These are phyloP conservation scores for Quaeritorhiza haematococci DNA, from an alignment of 371 early-diverging fungal species.

Conservation along the genomic window DNA sequence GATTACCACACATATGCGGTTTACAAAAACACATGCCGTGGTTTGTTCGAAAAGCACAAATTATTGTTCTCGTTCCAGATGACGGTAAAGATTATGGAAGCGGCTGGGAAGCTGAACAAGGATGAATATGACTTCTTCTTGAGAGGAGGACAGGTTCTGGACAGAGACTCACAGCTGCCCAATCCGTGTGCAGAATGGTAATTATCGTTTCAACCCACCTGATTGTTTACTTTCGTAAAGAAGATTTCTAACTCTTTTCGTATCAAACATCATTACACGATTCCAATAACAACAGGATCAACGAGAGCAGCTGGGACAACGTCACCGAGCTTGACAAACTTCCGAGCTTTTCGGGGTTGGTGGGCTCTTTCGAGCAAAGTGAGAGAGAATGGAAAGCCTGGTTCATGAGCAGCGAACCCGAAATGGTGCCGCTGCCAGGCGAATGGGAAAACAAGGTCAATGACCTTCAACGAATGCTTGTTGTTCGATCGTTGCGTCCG, in stretches of 20 bases:
- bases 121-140: constrained; percentile 51
- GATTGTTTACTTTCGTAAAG: not conserved
- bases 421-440: constrained; percentile 43
- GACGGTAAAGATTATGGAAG: constrained; percentile 47
- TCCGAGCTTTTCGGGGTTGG: constrained; percentile 34
- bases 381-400: constrained; percentile 53
- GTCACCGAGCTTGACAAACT: constrained; percentile 45
- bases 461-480: constrained; percentile 48
- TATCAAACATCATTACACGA: no score
- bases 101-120: constrained; percentile 41
- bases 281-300: constrained; percentile 41
- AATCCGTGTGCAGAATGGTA: constrained; percentile 52
- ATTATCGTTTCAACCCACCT: not conserved
- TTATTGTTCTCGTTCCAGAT: constrained; percentile 50
- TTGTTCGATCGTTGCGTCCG: constrained; percentile 43
- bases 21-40: constrained; percentile 49
- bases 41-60: constrained; percentile 51
- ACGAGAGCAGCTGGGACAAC: constrained; percentile 48
- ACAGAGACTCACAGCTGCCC: constrained; percentile 43
- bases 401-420: constrained; percentile 50
- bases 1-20: constrained; percentile 54
- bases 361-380: constrained; percentile 49
- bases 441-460: constrained; percentile 55
- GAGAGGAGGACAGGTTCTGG: constrained; percentile 45
- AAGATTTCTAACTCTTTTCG: no score